Evolutionary conservation across 2,329 filamentous ascomycete genomes (phyloP), one percentile per base, ranked within the genome.

Genomic region (Xylariaceae sp.): DNA sequence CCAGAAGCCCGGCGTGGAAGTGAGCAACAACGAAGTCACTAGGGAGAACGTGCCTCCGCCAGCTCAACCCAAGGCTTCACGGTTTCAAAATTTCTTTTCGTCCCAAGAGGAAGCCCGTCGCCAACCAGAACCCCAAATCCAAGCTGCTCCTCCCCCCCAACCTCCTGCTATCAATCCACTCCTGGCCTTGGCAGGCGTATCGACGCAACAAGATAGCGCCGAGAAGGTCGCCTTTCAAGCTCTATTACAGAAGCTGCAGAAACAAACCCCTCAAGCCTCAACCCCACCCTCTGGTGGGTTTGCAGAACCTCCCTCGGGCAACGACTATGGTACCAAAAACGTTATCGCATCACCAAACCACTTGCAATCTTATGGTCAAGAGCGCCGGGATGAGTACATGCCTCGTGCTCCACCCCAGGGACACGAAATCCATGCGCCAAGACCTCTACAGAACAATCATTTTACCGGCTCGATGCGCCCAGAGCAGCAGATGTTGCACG

Each of bases 161-260:
- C 54, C 61, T 42, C 47, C 58, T 14, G 52, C 61, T 46, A 47
- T 57, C 30, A 65, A 68, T 45, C 62, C 65, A 18, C 58, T 67
- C 7, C 48, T 67, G 3, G 61, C 59, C 36, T 49, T 65, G 27
- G 48, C 63, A 45, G 43, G 53, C 46, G 48, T 59, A 50, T 67
- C 55, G 35, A 51, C 68, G 17, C 71, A 75, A 11, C 70, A 75
- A 6, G 82, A 84, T 54, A 81, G 83, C 45, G 55, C 62, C n/a
- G 91, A 96, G 62, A 89, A 90, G 67, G 87, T 90, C 66, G 91
- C 90, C 1, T 96, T 96, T 68, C 82, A 90, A 57, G 81, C 85
- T 40, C 80, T 96, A 41, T 74, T 96, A 33, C 81, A 87, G 58
- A 95, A 96, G 77, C 80, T 96, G 38, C 86, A 90, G 53, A 74